These are phyloP conservation scores for Eragrostis nindensis DNA, from an alignment of 176 grass and related monocot species.

Conservation along the genomic window DNA sequence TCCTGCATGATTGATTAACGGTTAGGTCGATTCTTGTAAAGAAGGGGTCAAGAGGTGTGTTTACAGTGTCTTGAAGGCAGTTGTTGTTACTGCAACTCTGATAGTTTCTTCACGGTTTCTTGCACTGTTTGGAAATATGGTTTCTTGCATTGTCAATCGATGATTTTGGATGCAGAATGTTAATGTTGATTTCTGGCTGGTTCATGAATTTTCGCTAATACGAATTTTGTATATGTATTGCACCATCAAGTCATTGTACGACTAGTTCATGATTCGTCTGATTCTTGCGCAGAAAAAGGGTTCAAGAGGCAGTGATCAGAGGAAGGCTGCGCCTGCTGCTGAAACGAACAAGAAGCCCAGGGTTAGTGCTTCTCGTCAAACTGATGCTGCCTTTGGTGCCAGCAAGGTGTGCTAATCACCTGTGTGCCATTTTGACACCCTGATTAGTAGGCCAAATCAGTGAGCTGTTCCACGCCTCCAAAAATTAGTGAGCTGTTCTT, in stretches of 20 bases:
- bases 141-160: background rate
- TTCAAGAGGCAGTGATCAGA: conserved; percentile 35
- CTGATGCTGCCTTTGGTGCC: background rate
- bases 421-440: background rate
- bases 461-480: background rate
- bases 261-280: background rate
- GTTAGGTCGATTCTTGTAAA: conserved; percentile 20
- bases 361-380: conserved; percentile 31
- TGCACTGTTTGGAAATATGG: background rate
- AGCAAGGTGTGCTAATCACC: background rate
- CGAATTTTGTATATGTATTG: background rate
- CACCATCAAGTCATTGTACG: background rate
- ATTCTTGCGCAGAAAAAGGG: conserved; percentile 54
- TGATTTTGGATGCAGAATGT: background rate
- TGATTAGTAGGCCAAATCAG: conserved; percentile 12
- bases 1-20: no score
- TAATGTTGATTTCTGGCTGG: background rate
- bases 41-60: conserved; percentile 32
- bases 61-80: background rate
- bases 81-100: background rate
- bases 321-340: conserved; percentile 16
- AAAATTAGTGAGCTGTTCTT: background rate
- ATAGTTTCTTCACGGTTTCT: background rate
- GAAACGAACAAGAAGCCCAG: conserved; percentile 46
- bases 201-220: background rate